phyloP scores from a whole-genome alignment of 768 basidiomycete genomes.

The Mycena capillaripes region DNA sequence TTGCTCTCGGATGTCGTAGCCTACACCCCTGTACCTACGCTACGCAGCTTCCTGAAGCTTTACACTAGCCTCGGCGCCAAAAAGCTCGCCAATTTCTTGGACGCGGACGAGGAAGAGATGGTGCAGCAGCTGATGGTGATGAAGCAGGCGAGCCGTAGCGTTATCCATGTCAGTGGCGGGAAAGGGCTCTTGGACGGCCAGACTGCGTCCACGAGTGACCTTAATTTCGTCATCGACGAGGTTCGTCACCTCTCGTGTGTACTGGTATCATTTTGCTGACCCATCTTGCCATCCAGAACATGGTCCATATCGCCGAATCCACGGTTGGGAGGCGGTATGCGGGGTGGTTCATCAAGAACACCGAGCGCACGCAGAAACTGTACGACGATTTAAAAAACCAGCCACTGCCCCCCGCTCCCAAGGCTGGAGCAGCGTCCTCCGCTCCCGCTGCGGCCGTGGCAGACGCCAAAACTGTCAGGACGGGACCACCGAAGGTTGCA shows the following conservation, averaged over 20 bases:
- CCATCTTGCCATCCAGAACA: slow-evolving; percentile 70
- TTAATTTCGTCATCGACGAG: slow-evolving; percentile 96
- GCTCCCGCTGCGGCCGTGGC: slow-evolving; percentile 42
- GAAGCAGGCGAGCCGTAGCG: slow-evolving; percentile 88
- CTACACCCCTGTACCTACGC: slow-evolving; percentile 83
- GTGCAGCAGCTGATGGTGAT: slow-evolving; percentile 97
- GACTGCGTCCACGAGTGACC: slow-evolving; percentile 89
- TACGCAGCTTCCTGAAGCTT: slow-evolving; percentile 93
- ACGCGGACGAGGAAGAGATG: slow-evolving; percentile 93
- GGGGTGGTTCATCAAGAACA: slow-evolving; percentile 97
- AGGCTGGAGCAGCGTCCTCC: slow-evolving; percentile 5
- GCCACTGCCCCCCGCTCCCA: slow-evolving; percentile 55
- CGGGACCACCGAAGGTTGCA: slow-evolving; percentile 70
- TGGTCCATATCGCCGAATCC: slow-evolving; percentile 96
- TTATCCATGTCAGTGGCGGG: slow-evolving; percentile 73
- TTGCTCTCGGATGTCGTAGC: slow-evolving; percentile 88
- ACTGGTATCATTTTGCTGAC: background rate
- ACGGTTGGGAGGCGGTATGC: slow-evolving; percentile 94
- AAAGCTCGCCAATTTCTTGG: slow-evolving; percentile 93
- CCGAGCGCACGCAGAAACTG: slow-evolving; percentile 91
- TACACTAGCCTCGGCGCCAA: slow-evolving; percentile 94
- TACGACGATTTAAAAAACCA: slow-evolving; percentile 79
- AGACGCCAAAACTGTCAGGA: slow-evolving; percentile 49
- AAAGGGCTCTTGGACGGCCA: slow-evolving; percentile 86
- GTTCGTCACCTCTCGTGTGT: slow-evolving; percentile 54